phyloP scores from a whole-genome alignment of 805 yeast species.

The Metschnikowia drakensbergensis region DNA sequence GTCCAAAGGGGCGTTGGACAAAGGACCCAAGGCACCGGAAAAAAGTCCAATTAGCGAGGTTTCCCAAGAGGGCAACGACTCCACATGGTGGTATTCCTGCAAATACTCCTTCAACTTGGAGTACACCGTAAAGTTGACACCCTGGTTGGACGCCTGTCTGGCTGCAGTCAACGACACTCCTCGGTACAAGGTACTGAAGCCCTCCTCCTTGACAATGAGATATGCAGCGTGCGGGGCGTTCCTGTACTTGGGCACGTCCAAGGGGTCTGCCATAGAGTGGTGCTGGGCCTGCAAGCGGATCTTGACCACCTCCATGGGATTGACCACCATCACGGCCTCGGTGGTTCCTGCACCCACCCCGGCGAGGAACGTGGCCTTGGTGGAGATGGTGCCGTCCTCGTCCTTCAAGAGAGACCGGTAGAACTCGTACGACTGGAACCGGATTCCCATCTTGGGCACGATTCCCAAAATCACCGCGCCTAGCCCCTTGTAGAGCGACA shows the following conservation, averaged over 20 bases:
- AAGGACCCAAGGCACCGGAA: slow-evolving; percentile 97
- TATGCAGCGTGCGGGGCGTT: slow-evolving; percentile 90
- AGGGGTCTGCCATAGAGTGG: slow-evolving; percentile 82
- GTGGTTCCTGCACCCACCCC: slow-evolving; percentile 98
- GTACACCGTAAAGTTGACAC: slow-evolving; percentile 95
- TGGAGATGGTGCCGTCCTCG: slow-evolving; percentile 61
- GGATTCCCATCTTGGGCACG: slow-evolving; percentile 96
- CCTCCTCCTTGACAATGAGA: slow-evolving; percentile 85
- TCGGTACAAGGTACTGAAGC: slow-evolving; percentile 80
- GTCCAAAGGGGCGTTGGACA: slow-evolving; percentile 95
- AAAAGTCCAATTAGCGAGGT: slow-evolving; percentile 87
- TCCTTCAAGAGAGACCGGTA: slow-evolving; percentile 68
- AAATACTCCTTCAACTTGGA: slow-evolving; percentile 73
- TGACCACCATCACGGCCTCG: slow-evolving; percentile 90
- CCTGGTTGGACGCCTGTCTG: slow-evolving; percentile 97
- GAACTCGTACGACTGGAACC: slow-evolving; percentile 91
- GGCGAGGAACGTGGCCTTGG: slow-evolving; percentile 76
- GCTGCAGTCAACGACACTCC: slow-evolving; percentile 96
- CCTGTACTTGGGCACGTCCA: slow-evolving; percentile 77
- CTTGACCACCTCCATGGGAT: slow-evolving; percentile 96
- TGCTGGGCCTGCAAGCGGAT: slow-evolving; percentile 95
- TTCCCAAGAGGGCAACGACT: slow-evolving; percentile 84
- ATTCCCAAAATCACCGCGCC: slow-evolving; percentile 98
- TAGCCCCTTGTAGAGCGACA: slow-evolving; percentile 89
- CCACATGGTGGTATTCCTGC: slow-evolving; percentile 55